Evolutionary conservation across 352 stramenopile genomes (phyloP), one percentile per base, ranked within the genome.

Genomic region (Pythium folliculosum): DNA sequence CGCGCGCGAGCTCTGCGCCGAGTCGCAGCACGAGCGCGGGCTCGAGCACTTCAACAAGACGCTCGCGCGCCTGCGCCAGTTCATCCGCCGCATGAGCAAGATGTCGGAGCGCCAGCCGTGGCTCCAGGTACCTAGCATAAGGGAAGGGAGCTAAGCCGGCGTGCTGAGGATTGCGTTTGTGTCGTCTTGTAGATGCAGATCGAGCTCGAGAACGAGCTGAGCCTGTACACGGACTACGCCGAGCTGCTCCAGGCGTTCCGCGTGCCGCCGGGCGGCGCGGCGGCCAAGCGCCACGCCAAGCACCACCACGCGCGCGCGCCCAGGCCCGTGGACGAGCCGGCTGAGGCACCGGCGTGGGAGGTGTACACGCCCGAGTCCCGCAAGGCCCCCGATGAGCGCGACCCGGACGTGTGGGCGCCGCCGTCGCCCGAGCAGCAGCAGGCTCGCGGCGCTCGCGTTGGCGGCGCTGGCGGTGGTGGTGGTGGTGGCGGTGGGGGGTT

Each of bases 151-250:
- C n/a, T n/a, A n/a, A n/a, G n/a, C n/a, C n/a, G n/a, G n/a, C n/a
- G n/a, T n/a, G n/a, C n/a, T n/a, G n/a, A n/a, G n/a, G n/a, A n/a
- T n/a, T n/a, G n/a, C n/a, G n/a, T n/a, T n/a, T n/a, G n/a, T n/a
- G n/a, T n/a, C n/a, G n/a, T n/a, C 5, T 37, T 72, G 23, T 56
- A 92, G 84, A 83, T 95, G 74, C 83, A 95, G 64, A 91, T 89
- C 45, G 84, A 95, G 59, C 72, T 94, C 10, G 81, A 95, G 69
- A 91, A 89, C 56, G 83, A 95, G 66, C 76, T 92, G 48, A 91
- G 62, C 47, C 63, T 89, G 35, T 90, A 93, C 52, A 81, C 80
- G 8, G 84, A 95, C 74, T 95, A 93, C 60, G 76, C 83, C 9
- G 86, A 94, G 65, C 72, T 88, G 30, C 81, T 81, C 8, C 86